phyloP scores from a whole-genome alignment of 108 stramenopile genomes.

The Nannochloropsis granulata region DNA sequence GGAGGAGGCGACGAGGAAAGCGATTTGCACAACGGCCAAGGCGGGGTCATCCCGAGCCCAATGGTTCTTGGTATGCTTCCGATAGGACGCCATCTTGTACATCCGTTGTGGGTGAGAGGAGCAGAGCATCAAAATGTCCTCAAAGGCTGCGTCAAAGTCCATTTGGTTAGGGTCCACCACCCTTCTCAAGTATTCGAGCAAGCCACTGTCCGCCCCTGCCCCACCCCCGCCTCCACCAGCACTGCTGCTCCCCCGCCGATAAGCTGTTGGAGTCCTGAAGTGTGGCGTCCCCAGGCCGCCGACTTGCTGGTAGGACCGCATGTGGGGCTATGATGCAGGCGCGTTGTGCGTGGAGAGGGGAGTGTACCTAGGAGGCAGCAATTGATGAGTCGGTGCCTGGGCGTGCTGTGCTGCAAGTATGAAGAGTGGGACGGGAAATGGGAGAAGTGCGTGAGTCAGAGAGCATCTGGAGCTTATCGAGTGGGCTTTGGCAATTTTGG shows the following conservation, averaged over 20 bases:
- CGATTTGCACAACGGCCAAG: constrained; percentile 67
- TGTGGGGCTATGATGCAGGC: background rate
- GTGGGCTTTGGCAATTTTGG: no score
- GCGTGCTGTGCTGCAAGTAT: no score
- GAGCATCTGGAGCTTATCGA: no score
- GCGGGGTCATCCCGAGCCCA: constrained; percentile 98
- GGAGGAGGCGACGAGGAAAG: constrained; percentile 57
- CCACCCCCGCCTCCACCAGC: background rate
- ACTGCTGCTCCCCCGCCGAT: background rate
- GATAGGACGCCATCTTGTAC: constrained; percentile 14
- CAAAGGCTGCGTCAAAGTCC: constrained; percentile 34
- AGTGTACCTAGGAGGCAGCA: no score
- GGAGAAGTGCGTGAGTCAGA: no score
- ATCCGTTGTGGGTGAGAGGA: constrained; percentile 15
- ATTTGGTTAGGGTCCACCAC: constrained; percentile 23
- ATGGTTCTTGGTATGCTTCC: constrained; percentile 66
- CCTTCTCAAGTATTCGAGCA: constrained; percentile 25
- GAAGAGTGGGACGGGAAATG: no score
- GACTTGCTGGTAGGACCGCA: background rate
- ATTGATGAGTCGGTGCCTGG: no score
- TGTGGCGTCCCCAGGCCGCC: background rate
- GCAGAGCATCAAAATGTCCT: constrained; percentile 14
- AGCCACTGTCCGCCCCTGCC: background rate
- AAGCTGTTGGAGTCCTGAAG: background rate
- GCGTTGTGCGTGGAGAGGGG: no score